Base-by-base conservation (phyloP, 2,329 filamentous ascomycete genomes). In the Colletotrichum tabaci region DNA sequence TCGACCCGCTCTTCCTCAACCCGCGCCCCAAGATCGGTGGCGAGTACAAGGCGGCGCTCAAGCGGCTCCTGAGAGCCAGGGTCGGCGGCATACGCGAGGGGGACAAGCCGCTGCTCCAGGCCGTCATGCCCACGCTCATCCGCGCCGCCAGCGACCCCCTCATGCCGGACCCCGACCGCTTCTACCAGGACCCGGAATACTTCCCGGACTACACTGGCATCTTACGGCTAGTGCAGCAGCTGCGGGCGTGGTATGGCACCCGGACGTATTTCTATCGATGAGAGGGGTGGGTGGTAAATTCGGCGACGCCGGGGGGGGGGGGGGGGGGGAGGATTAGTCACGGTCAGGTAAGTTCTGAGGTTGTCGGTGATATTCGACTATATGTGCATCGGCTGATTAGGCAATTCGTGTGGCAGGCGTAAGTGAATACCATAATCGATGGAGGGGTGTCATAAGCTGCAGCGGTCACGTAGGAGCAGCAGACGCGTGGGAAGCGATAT, bases 141-240 rank as follows among this genome's bases (percentile, higher is more conserved):
- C 52, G 52, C 10, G 58, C 58, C 16, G 30, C 58, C 13, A 61
- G 50, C 18, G 58, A 61, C 8, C 58, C 44, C 18, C 58, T 49
- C 13, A 61, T 61, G 58, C 58, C 58, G n/a, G 44, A 61, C n/a
- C 44, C 58, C n/a, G 46, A 50, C 12, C 26, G 58, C 26, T 61
- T 61, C 44, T 61, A 50, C 30, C 23, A 35, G 18, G 26, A 61
- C n/a, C 46, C 42, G 3, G 58, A 50, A 1, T 49, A 61, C 44
- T 7, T n/a, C 15, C 30, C 26, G 1, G 16, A 49, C 7, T 61
- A 49, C 35, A 47, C 35, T 6, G n/a, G 46, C n/a, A n/a, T 47
- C 7, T 15, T 61, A 16, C 44, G 58, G 4, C 26, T 61, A 18
- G 30, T 61, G 12, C 30, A 49, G 30, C 58, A 61, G 44, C 16